Evolutionary conservation across 768 basidiomycete species (phyloP).

Genomic region (Clavaria fumosa): DNA sequence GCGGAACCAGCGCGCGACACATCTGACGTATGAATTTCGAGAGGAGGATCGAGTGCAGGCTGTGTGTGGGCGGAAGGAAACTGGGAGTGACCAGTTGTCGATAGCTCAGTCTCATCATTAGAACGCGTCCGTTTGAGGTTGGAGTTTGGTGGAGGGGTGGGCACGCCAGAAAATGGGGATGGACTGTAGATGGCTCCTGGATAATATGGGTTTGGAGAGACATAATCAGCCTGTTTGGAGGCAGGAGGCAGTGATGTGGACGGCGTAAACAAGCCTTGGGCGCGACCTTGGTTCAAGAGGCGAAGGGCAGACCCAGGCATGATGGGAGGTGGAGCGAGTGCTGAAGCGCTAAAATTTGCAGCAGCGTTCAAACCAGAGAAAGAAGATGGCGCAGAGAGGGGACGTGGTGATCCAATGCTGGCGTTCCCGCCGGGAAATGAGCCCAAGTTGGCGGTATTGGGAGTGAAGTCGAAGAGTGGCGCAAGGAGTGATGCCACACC

Average conservation of each 20-base stretch:
- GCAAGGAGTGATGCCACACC: conserved; percentile 79
- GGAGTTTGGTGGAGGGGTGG: conserved; percentile 33
- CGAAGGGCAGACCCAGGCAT: conserved; percentile 79
- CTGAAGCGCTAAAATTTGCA: conserved; percentile 33
- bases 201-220: conserved; percentile 37
- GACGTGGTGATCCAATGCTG: conserved; percentile 40
- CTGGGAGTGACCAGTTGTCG: conserved; percentile 11
- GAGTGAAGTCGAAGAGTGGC: conserved; percentile 88
- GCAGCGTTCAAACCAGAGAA: conserved; percentile 38
- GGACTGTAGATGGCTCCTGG: conserved; percentile 28
- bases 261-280: conserved; percentile 75
- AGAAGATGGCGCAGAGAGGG: conserved; percentile 53
- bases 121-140: conserved; percentile 48
- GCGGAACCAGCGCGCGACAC: conserved; percentile 36
- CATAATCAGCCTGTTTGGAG: conserved; percentile 31
- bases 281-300: conserved; percentile 70
- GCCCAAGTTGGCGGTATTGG: conserved; percentile 54
- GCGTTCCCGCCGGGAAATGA: conserved; percentile 43
- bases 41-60: conserved; percentile 15
- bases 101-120: conserved; percentile 41
- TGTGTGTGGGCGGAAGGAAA: conserved; percentile 12
- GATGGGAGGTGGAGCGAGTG: conserved; percentile 67
- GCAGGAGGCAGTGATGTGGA: conserved; percentile 49
- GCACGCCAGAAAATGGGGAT: conserved; percentile 32
- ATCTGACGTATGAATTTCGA: conserved; percentile 32